phyloP scores from a whole-genome alignment of 768 basidiomycete species.

The Auriculariales sp. region DNA sequence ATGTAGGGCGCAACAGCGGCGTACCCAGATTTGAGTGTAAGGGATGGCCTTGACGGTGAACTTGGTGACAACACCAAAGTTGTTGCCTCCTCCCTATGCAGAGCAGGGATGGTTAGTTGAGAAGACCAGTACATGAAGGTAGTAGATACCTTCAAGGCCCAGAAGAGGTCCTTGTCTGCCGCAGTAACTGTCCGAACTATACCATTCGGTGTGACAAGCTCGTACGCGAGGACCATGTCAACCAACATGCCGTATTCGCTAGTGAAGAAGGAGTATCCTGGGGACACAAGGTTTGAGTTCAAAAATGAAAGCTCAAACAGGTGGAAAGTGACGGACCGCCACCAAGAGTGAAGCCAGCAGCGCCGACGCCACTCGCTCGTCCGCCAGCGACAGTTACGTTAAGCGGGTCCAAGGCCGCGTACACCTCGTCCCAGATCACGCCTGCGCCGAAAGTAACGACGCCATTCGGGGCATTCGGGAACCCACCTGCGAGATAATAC shows the following conservation, averaged over 20 bases:
- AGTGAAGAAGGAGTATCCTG: conserved; percentile 50
- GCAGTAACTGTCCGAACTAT: conserved; percentile 20
- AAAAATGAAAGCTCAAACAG: conserved; percentile 18
- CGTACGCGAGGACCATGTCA: conserved; percentile 39
- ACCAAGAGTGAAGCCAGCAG: conserved; percentile 34
- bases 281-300: background rate
- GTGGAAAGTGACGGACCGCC: conserved; percentile 14
- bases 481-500: no score
- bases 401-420: conserved; percentile 32
- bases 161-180: conserved; percentile 26
- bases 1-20: conserved; percentile 7
- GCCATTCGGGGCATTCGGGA: background rate
- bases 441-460: conserved; percentile 20
- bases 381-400: conserved; percentile 45
- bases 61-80: conserved; percentile 50
- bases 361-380: conserved; percentile 41
- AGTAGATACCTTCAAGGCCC: conserved; percentile 24
- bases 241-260: conserved; percentile 45
- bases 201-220: conserved; percentile 44
- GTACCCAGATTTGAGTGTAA: conserved; percentile 46
- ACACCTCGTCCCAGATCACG: conserved; percentile 56
- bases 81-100: conserved; percentile 44
- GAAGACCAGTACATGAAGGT: background rate
- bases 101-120: background rate
- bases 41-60: conserved; percentile 40